These are phyloP conservation scores for Tympanopsis confertula DNA, from an alignment of 2,329 filamentous ascomycete genomes.

Conservation along the genomic window DNA sequence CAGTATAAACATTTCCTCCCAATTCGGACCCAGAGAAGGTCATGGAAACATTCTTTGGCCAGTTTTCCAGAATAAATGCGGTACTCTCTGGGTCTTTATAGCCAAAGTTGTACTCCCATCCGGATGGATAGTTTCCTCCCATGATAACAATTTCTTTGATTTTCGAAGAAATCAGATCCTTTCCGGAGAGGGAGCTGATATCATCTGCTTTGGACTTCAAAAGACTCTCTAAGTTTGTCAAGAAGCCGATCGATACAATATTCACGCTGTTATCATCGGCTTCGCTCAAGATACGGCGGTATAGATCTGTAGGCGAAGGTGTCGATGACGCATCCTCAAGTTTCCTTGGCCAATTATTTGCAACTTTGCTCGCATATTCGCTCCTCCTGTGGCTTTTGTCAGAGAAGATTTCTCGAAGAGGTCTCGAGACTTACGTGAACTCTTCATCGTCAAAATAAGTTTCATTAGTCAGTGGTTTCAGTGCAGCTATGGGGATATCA, in stretches of 20 bases:
- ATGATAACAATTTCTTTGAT: not conserved
- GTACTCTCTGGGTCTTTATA: not conserved
- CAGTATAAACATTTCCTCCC: slow-evolving; percentile 26
- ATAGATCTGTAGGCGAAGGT: slow-evolving; percentile 29
- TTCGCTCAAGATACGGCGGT: slow-evolving; percentile 27
- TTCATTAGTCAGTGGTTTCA: slow-evolving; percentile 24
- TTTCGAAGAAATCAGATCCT: not conserved
- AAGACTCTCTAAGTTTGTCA: slow-evolving; percentile 22
- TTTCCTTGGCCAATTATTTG: slow-evolving; percentile 24
- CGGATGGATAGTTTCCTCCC: not conserved
- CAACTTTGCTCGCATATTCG: slow-evolving; percentile 33
- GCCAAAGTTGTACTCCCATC: not conserved
- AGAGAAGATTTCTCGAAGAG: too few relatives aligned
- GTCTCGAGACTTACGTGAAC: too few relatives aligned
- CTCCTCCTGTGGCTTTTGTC: slow-evolving; percentile 20
- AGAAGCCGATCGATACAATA: slow-evolving; percentile 30
- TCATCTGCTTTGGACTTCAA: not conserved
- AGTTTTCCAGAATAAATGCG: slow-evolving; percentile 29
- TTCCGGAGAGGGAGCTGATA: not conserved
- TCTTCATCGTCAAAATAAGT: slow-evolving; percentile 35
- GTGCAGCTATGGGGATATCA: slow-evolving; percentile 22
- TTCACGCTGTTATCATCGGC: slow-evolving; percentile 27
- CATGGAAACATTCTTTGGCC: slow-evolving; percentile 19
- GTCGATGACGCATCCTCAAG: slow-evolving; percentile 19
- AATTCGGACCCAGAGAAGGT: slow-evolving; percentile 31